These are phyloP conservation scores for Dothistroma septosporum DNA, from an alignment of 2,329 filamentous ascomycete genomes.

Conservation along the genomic window DNA sequence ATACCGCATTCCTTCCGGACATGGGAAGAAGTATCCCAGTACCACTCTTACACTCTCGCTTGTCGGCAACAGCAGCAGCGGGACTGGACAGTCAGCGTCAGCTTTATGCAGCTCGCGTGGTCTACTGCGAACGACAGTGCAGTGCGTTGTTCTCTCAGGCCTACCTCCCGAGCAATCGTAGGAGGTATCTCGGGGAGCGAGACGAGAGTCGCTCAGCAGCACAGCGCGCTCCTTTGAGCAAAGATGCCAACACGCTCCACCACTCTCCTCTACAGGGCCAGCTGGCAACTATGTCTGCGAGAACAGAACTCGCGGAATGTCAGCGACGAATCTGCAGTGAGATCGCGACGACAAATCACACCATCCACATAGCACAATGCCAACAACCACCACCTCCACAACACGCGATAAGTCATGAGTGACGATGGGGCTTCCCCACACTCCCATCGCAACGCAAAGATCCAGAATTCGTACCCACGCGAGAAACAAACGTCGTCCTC, in stretches of 20 bases:
- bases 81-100: not conserved
- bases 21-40: not conserved
- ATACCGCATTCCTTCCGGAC: not conserved
- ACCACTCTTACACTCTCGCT: not conserved
- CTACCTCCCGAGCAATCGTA: not conserved
- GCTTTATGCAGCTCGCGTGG: not conserved
- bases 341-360: too few relatives aligned
- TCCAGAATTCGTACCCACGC: not conserved
- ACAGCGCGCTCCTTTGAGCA: not conserved
- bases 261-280: not conserved
- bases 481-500: too few relatives aligned
- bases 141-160: not conserved
- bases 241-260: not conserved
- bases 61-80: not conserved
- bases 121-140: not conserved
- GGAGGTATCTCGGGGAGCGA: not conserved
- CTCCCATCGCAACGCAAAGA: too few relatives aligned
- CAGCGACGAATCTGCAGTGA: too few relatives aligned
- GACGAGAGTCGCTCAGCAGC: not conserved
- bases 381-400: too few relatives aligned
- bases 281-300: not conserved
- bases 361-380: too few relatives aligned
- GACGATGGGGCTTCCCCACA: too few relatives aligned
- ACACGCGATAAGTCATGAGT: too few relatives aligned
- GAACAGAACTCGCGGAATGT: not conserved